Conservation (phyloP, 352 stramenopile genomes). For the Globisporangium abappressorium region DNA sequence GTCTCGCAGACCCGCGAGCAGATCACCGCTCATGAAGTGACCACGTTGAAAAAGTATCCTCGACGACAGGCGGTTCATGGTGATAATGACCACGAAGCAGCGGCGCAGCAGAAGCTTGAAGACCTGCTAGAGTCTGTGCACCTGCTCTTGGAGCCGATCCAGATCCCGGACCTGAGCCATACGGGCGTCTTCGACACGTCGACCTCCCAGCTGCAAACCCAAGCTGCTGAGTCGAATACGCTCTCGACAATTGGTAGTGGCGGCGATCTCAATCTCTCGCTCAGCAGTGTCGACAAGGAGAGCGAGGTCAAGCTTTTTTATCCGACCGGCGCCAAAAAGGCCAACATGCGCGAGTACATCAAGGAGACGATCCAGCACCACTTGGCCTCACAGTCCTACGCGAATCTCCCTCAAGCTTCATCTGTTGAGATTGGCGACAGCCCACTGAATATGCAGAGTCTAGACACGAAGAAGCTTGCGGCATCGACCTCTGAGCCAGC, state of each 20-base stretch:
- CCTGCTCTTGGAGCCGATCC: constrained; percentile 58
- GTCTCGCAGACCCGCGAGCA: constrained; percentile 34
- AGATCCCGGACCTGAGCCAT: constrained; percentile 56
- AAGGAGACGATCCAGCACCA: constrained; percentile 56
- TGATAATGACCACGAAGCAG: constrained; percentile 9
- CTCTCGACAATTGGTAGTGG: background rate
- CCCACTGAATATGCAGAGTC: no score
- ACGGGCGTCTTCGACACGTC: constrained; percentile 38
- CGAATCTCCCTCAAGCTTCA: constrained; percentile 1
- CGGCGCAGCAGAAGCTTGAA: constrained; percentile 23
- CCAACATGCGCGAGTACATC: constrained; percentile 70
- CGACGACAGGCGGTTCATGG: constrained; percentile 3
- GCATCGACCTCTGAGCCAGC: constrained; percentile 23
- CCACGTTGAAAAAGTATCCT: constrained; percentile 2
- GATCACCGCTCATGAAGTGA: constrained; percentile 23
- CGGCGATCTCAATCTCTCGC: constrained; percentile 19
- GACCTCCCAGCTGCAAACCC: constrained; percentile 15
- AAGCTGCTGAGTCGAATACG: background rate
- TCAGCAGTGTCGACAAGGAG: constrained; percentile 33
- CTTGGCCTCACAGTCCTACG: constrained; percentile 15
- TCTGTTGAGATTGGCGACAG: background rate
- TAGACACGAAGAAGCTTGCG: constrained; percentile 1
- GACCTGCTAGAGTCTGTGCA: constrained; percentile 37
- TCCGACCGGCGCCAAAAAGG: constrained; percentile 62
- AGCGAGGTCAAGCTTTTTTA: constrained; percentile 65